These are phyloP conservation scores for Rhodotorula mucilaginosa DNA, from an alignment of 1,284 basidiomycete species.

Conservation along the genomic window DNA sequence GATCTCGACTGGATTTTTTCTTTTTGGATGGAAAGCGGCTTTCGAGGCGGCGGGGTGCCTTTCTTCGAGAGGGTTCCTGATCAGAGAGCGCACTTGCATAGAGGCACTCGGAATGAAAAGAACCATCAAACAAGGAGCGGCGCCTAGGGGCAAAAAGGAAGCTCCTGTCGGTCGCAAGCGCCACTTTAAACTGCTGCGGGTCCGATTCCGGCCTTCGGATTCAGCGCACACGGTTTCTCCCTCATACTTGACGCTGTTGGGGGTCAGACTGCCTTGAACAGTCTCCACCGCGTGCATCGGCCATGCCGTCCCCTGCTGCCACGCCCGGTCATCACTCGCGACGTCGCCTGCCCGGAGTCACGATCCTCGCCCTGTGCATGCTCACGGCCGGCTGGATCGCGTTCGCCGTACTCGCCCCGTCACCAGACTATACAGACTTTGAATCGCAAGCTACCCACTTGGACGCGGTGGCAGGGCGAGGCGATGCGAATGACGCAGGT, in stretches of 20 bases:
- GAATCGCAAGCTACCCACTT: too few relatives aligned
- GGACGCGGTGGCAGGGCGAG: not conserved
- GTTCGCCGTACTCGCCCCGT: not conserved
- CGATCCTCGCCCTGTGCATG: not conserved
- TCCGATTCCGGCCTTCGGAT: too few relatives aligned
- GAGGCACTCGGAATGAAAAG: too few relatives aligned
- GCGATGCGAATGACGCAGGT: not conserved
- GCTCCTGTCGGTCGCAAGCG: too few relatives aligned
- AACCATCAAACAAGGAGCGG: too few relatives aligned
- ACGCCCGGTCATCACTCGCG: not conserved
- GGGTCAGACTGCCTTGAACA: not conserved
- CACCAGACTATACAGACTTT: not conserved
- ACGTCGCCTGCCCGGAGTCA: not conserved
- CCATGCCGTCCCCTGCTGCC: not conserved
- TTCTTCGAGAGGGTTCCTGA: not conserved
- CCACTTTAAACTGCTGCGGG: too few relatives aligned
- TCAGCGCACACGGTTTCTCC: too few relatives aligned
- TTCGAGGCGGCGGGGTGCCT: too few relatives aligned
- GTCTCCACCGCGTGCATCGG: not conserved
- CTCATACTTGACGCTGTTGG: not conserved
- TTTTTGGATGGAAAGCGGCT: too few relatives aligned
- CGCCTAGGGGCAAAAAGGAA: too few relatives aligned
- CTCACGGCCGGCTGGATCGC: conserved; percentile 2
- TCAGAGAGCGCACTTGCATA: not conserved
- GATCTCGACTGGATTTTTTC: too few relatives aligned